These are phyloP conservation scores for Trichoderma atroviride DNA, from an alignment of 2,329 filamentous ascomycete species.

Conservation along the genomic window DNA sequence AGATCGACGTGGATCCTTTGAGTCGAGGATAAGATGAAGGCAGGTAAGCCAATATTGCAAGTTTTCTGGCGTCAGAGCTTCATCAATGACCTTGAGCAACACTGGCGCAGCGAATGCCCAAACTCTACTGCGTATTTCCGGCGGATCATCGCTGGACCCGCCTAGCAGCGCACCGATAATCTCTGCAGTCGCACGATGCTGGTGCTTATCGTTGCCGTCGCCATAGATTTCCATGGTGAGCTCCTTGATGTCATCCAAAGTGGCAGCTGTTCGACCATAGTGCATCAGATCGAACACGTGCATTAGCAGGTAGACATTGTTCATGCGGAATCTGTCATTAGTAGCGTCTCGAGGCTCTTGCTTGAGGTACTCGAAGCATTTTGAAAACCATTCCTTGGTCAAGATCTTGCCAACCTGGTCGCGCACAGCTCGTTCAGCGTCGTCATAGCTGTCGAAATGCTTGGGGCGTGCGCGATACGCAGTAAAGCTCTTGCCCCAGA, in stretches of 20 bases:
- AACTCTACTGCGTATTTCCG: slow-evolving; percentile 71
- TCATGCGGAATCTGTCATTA: slow-evolving; percentile 86
- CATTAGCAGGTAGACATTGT: slow-evolving; percentile 82
- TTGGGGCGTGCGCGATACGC: slow-evolving; percentile 73
- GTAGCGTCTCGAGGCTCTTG: slow-evolving; percentile 86
- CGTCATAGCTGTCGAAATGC: slow-evolving; percentile 74
- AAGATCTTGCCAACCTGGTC: slow-evolving; percentile 79
- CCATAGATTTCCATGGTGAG: slow-evolving; percentile 77
- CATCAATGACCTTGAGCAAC: slow-evolving; percentile 81
- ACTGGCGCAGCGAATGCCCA: slow-evolving; percentile 93
- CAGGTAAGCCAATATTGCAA: slow-evolving; percentile 93
- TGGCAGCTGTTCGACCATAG: slow-evolving; percentile 73
- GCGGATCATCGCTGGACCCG: slow-evolving; percentile 76
- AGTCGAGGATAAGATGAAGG: slow-evolving; percentile 83
- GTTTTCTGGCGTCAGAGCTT: slow-evolving; percentile 92
- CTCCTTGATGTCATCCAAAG: slow-evolving; percentile 85
- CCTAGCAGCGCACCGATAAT: slow-evolving; percentile 85
- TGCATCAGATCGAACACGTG: slow-evolving; percentile 90
- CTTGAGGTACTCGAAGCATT: slow-evolving; percentile 91
- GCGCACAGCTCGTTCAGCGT: slow-evolving; percentile 72
- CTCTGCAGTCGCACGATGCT: slow-evolving; percentile 93
- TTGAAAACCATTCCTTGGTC: slow-evolving; percentile 81
- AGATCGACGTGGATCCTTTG: slow-evolving; percentile 84
- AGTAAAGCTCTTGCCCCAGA: slow-evolving; percentile 87
- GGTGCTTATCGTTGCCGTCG: slow-evolving; percentile 95